Percentiles rank a stretch among this genome's conserved stretches.
phyloP scores from a whole-genome alignment of 345 rosid species.

The Euphorbia peplus region DNA sequence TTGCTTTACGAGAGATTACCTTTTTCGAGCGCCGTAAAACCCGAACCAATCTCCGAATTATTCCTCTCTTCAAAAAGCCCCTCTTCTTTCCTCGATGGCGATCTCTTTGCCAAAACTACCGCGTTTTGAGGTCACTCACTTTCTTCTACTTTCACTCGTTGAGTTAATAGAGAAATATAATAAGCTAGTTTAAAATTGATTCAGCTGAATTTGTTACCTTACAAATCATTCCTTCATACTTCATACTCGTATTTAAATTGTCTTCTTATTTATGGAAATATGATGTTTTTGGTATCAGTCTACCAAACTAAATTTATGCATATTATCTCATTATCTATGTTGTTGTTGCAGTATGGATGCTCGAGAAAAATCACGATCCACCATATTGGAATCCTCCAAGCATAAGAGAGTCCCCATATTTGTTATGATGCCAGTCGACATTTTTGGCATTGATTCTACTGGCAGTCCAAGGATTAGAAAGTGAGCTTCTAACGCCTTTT shows the following conservation, averaged over 20 bases:
- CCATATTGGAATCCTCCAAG: conserved; percentile 49
- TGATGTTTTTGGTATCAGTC: not conserved
- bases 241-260: not conserved
- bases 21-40: conserved; percentile 33
- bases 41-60: conserved; percentile 39
- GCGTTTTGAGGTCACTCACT: conserved; percentile 43
- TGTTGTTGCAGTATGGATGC: conserved; percentile 52
- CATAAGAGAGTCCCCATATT: conserved; percentile 53
- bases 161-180: not conserved
- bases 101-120: conserved; percentile 35
- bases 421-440: conserved; percentile 58
- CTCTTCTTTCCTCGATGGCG: conserved; percentile 35
- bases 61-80: conserved; percentile 40
- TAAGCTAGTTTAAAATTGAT: not conserved
- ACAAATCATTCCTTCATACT: not conserved
- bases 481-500: conserved; percentile 15
- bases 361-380: conserved; percentile 49
- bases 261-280: not conserved
- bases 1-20: conserved; percentile 29
- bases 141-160: not conserved
- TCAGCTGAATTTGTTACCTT: not conserved
- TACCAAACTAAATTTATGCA: not conserved
- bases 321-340: conserved; percentile 6
- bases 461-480: conserved; percentile 55
- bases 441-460: conserved; percentile 47